Conservation (phyloP, 2,329 filamentous ascomycete genomes). For the Zymoseptoria brevis region DNA sequence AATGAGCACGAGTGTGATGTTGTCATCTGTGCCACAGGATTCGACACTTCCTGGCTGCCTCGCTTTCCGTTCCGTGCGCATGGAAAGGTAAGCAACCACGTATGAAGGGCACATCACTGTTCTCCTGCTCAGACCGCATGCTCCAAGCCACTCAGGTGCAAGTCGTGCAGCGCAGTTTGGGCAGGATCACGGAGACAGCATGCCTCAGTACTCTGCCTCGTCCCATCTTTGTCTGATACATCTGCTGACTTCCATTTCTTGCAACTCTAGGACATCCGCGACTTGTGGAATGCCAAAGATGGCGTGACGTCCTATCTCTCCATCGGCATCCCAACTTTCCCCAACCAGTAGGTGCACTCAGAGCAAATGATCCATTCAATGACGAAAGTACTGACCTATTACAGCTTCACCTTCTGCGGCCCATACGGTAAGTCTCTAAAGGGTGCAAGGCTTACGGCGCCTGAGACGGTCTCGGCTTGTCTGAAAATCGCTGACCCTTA, state of each 20-base stretch:
- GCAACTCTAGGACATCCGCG: conserved; percentile 22
- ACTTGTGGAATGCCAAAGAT: conserved; percentile 30
- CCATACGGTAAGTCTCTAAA: conserved; percentile 24
- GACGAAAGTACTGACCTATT: neutral
- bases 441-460: too few species aligned
- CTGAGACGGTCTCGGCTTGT: too few species aligned
- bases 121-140: too few species aligned
- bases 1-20: conserved; percentile 27
- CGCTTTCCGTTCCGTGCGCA: conserved; percentile 27
- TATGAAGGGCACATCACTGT: too few species aligned
- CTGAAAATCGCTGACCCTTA: too few species aligned
- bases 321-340: conserved; percentile 35
- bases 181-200: too few species aligned
- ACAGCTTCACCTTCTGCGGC: conserved; percentile 34
- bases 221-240: too few species aligned
- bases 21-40: conserved; percentile 33
- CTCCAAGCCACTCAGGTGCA: too few species aligned
- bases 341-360: conserved; percentile 29
- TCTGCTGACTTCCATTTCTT: too few species aligned
- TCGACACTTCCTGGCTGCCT: conserved; percentile 30
- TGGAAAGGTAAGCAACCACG: conserved; percentile 2
- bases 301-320: conserved; percentile 36
- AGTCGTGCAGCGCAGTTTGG: too few species aligned
- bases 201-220: too few species aligned
- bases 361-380: too few species aligned